These are phyloP conservation scores for Sphagnum magellanicum DNA, from an alignment of 228 moss, liverwort and hornwort genomes.

Conservation along the genomic window DNA sequence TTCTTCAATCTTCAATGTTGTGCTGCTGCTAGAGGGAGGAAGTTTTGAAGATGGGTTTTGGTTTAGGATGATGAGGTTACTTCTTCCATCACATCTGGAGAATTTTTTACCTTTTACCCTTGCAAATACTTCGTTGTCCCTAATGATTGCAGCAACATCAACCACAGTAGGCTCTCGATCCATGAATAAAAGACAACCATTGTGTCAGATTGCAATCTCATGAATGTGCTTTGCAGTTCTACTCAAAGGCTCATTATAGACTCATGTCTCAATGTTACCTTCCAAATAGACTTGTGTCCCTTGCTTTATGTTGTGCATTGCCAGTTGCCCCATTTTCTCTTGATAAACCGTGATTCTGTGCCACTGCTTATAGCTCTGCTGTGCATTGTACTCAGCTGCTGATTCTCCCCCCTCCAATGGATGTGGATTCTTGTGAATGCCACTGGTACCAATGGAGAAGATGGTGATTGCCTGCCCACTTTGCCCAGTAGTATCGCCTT, in stretches of 20 bases:
- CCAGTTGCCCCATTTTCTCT: conserved; percentile 59
- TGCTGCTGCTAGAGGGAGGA: too few species aligned
- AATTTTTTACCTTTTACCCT: too few species aligned
- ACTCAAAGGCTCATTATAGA: conserved; percentile 68
- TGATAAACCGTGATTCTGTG: conserved; percentile 90
- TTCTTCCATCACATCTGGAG: too few species aligned
- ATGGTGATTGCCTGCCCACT: conserved; percentile 81
- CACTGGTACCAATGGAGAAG: conserved; percentile 89
- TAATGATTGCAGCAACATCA: too few species aligned
- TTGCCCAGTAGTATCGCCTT: conserved; percentile 80
- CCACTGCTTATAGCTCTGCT: conserved; percentile 79
- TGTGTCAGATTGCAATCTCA: conserved; percentile 72
- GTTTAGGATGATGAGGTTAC: too few species aligned
- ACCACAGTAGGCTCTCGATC: too few species aligned
- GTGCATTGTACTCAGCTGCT: conserved; percentile 71
- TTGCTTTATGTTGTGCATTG: conserved; percentile 67
- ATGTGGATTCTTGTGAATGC: conserved; percentile 81
- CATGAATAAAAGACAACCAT: conserved; percentile 21
- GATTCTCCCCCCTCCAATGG: conserved; percentile 80
- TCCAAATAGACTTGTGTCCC: conserved; percentile 86
- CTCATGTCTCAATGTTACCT: conserved; percentile 78
- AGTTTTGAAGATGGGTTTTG: too few species aligned
- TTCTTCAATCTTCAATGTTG: too few species aligned
- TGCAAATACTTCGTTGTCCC: too few species aligned
- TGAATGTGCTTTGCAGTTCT: conserved; percentile 70